A percentile compares a stretch with the other conserved stretches of the same genome.
Conservation (phyloP, 2,329 filamentous ascomycete species). For the Ampelomyces quisqualis region DNA sequence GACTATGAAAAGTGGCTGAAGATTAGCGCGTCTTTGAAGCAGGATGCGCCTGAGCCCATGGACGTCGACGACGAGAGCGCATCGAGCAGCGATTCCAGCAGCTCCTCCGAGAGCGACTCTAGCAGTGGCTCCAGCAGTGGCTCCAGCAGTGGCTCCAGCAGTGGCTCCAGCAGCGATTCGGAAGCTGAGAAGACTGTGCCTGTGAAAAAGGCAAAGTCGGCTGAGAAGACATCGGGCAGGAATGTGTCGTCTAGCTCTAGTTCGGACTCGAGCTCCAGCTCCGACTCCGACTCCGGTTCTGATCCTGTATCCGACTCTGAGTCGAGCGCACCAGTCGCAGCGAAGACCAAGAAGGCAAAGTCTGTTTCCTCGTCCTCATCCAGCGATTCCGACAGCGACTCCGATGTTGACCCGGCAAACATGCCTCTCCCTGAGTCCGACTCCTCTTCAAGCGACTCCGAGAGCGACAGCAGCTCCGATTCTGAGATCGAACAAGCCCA, state of each 20-base stretch:
- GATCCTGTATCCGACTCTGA: conserved; percentile 18
- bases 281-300: conserved; percentile 41
- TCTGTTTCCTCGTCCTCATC: conserved; percentile 25
- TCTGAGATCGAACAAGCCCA: conserved; percentile 26
- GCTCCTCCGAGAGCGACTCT: too few relatives aligned
- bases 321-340: conserved; percentile 14
- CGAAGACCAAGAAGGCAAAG: conserved; percentile 21
- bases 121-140: conserved; percentile 24
- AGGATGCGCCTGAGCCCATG: conserved; percentile 30
- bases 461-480: conserved; percentile 31
- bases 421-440: conserved; percentile 31
- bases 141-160: conserved; percentile 28
- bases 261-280: conserved; percentile 24
- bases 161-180: conserved; percentile 31
- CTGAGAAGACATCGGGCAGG: conserved; percentile 25
- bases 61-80: conserved; percentile 31
- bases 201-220: conserved; percentile 15
- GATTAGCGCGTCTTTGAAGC: conserved; percentile 8
- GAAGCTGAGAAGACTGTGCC: conserved; percentile 33
- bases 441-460: conserved; percentile 26
- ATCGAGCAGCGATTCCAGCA: conserved; percentile 28
- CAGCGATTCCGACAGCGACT: conserved; percentile 25
- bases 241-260: conserved; percentile 19
- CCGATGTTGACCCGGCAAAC: conserved; percentile 29
- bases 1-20: conserved; percentile 36